These are phyloP conservation scores for Athelia psychrophila DNA, from an alignment of 1,284 basidiomycete species.

Conservation along the genomic window DNA sequence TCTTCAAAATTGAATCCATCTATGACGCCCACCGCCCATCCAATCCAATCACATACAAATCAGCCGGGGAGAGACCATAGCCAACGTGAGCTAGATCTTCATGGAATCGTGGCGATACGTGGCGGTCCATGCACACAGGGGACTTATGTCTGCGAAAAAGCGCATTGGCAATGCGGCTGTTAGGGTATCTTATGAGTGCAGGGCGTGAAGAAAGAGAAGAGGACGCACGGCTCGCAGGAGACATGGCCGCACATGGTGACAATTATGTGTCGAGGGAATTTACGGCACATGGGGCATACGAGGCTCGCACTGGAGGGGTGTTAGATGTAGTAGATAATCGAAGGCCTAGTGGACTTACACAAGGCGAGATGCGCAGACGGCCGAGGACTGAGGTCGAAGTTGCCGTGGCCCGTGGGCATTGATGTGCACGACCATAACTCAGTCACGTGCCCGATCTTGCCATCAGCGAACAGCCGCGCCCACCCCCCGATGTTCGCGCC, in stretches of 20 bases:
- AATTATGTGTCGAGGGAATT: constrained; percentile 13
- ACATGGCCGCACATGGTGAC: constrained; percentile 24
- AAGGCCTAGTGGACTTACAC: constrained; percentile 22
- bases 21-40: no score
- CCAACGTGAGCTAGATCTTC: no score
- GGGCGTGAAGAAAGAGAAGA: no score
- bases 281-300: constrained; percentile 14
- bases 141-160: no score
- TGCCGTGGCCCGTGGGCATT: constrained; percentile 42
- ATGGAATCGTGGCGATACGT: no score
- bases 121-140: no score
- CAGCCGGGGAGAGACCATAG: no score
- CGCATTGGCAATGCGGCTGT: no score
- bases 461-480: constrained; percentile 36
- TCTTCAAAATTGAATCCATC: no score
- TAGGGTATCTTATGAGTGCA: no score
- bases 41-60: no score
- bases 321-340: constrained; percentile 1
- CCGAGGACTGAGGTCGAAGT: constrained; percentile 44
- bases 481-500: constrained; percentile 40
- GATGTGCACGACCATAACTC: constrained; percentile 44
- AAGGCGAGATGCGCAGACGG: constrained; percentile 35
- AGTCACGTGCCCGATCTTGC: constrained; percentile 38
- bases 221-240: no score
- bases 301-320: constrained; percentile 10